Conservation (phyloP, 352 stramenopile genomes). For the Globisporangium parvum region DNA sequence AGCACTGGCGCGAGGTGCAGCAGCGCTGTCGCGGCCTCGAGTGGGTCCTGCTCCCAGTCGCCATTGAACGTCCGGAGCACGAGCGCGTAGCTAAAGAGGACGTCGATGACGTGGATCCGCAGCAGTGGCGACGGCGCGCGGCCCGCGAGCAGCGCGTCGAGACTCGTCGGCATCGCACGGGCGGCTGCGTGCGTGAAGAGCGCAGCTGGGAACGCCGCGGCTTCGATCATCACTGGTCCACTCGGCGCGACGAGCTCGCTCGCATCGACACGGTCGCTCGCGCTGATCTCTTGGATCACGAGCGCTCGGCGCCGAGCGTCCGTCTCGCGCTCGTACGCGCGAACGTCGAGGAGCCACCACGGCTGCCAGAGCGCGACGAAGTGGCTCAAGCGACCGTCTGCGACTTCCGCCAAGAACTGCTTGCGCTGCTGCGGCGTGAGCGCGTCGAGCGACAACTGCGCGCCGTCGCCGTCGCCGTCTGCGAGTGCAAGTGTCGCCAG, state of each 20-base stretch:
- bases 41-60: slow-evolving; percentile 55
- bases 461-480: slow-evolving; percentile 39
- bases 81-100: slow-evolving; percentile 66
- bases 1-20: slow-evolving; percentile 49
- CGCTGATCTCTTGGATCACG: slow-evolving; percentile 40
- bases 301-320: slow-evolving; percentile 27
- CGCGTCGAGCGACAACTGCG: slow-evolving; percentile 49
- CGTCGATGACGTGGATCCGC: slow-evolving; percentile 54
- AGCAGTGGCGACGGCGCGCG: slow-evolving; percentile 34
- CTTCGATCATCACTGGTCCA: slow-evolving; percentile 23
- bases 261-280: slow-evolving; percentile 4
- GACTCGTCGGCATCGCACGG: slow-evolving; percentile 25
- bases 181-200: slow-evolving; percentile 42
- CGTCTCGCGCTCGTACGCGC: slow-evolving; percentile 52
- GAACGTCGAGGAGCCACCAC: slow-evolving; percentile 53
- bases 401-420: slow-evolving; percentile 59
- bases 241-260: slow-evolving; percentile 6
- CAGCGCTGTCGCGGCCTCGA: slow-evolving; percentile 37
- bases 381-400: slow-evolving; percentile 53
- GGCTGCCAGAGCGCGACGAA: slow-evolving; percentile 62
- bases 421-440: slow-evolving; percentile 52
- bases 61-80: slow-evolving; percentile 73
- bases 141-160: slow-evolving; percentile 26
- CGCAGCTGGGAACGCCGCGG: slow-evolving; percentile 29
- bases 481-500: slow-evolving; percentile 37